Percentiles rank a stretch among this genome's conserved stretches.
Conservation (phyloP, 2,329 filamentous ascomycete species). For the Claviceps purpurea region DNA sequence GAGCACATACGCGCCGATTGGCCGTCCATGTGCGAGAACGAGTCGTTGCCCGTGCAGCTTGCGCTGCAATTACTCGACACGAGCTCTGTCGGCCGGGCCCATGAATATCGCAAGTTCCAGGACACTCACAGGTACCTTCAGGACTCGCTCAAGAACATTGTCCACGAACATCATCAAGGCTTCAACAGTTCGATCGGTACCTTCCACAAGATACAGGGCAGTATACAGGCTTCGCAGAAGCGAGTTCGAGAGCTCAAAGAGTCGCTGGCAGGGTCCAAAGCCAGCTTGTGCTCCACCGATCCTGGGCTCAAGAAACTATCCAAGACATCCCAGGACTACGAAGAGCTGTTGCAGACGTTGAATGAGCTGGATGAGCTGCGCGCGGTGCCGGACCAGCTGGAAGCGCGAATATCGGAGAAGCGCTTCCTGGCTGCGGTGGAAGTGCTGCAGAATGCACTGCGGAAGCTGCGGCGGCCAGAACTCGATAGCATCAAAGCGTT, state of each 20-base stretch:
- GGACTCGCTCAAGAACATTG: conserved; percentile 81
- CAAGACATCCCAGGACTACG: conserved; percentile 76
- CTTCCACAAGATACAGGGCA: conserved; percentile 95
- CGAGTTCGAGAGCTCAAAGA: conserved; percentile 73
- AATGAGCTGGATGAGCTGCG: conserved; percentile 79
- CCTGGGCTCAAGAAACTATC: conserved; percentile 86
- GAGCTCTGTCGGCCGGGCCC: conserved; percentile 83
- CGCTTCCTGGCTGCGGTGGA: conserved; percentile 87
- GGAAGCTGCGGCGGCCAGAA: conserved; percentile 73
- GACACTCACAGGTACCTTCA: conserved; percentile 81
- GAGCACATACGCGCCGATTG: conserved; percentile 79
- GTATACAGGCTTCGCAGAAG: conserved; percentile 78
- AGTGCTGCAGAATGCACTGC: conserved; percentile 73
- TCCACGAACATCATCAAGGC: conserved; percentile 96
- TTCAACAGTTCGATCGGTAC: conserved; percentile 99
- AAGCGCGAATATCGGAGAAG: conserved; percentile 92
- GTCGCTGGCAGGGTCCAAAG: conserved; percentile 68
- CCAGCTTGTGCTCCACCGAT: conserved; percentile 70
- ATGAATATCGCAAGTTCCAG: conserved; percentile 76
- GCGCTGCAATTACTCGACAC: conserved; percentile 89
- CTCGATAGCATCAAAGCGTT: conserved; percentile 85
- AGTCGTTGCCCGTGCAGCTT: conserved; percentile 86
- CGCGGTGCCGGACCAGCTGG: conserved; percentile 78
- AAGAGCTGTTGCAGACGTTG: conserved; percentile 73
- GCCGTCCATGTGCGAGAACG: conserved; percentile 78